A percentile compares a stretch with the other conserved stretches of the same genome.
Evolutionary conservation across 441 rosid species (phyloP).

Genomic region (Lagerstroemia fauriei): DNA sequence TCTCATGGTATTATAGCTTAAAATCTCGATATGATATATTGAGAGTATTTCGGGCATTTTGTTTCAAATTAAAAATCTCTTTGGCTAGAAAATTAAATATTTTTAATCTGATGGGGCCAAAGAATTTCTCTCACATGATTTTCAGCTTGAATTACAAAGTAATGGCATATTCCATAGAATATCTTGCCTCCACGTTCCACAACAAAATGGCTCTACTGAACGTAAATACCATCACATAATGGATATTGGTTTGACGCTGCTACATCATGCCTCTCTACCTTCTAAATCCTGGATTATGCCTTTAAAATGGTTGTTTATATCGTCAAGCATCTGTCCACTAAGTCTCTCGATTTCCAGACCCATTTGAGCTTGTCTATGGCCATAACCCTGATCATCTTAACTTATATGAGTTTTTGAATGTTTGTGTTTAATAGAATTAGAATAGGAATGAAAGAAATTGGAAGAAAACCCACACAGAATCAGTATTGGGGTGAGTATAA

Average conservation of each 20-base stretch:
- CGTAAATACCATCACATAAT: conserved; percentile 1
- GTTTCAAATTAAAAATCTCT: no score
- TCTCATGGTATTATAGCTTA: no score
- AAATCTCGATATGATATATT: no score
- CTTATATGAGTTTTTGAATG: conserved; percentile 12
- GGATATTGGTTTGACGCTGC: conserved; percentile 2
- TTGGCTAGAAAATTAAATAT: no score
- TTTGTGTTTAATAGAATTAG: neutral
- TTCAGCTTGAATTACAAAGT: no score
- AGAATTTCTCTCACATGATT: no score
- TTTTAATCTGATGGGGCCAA: no score
- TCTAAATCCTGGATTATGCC: neutral
- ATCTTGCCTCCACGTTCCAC: neutral
- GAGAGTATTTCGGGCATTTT: no score
- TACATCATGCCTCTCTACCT: neutral
- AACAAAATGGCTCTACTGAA: neutral
- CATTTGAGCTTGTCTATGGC: neutral
- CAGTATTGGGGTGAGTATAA: no score
- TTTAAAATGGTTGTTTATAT: neutral
- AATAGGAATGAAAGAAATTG: no score
- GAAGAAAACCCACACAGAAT: no score
- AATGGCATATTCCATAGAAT: no score
- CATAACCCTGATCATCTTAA: neutral
- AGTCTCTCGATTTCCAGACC: neutral
- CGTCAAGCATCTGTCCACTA: neutral